Base-by-base conservation (phyloP, 257 asterid genomes). In the Prunella vulgaris region DNA sequence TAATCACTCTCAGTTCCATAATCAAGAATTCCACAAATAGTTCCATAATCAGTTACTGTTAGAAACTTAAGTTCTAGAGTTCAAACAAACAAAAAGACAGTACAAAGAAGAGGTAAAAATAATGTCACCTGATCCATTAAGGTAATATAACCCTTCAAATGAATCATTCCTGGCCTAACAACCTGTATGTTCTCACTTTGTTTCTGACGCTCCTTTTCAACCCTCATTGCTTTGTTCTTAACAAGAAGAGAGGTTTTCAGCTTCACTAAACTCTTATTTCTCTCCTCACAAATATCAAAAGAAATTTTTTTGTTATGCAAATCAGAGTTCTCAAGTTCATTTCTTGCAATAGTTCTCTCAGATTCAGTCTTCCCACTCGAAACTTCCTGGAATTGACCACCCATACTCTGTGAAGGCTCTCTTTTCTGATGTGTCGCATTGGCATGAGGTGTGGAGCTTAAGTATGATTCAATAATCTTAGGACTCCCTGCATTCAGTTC, bases 151-250 rank as follows among this genome's bases (percentile, higher is more conserved):
- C 83, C 75, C 85, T 70, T 88, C 25, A 90, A 68, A 70, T 80
- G 93, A 75, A 91, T 73, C 96, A 91, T 85, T 76, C 97, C 97
- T 51, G 90, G 79, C 83, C 87, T 79, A 64, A 81, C 27, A 59
- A 35, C 48, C 66, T 53, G 18, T 37, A 83, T 82, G 48, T 52
- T 79, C 42, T 53, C 76, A 59, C 83, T 86, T 63, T 73, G 77
- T 52, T 21, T 17, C 1, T 3, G 84, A 48, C 70, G 79, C 74
- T 21, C 53, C 68, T 17, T 57, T 69, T 79, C 87, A 54, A 74
- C 70, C 83, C 87, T 83, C 70, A 0, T 62, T 53, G 81, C 91
- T 80, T 60, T 73, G 49, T 88, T 90, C 81, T 18, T 78, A 27
- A 0, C 42, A 37, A 12, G 79, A 66, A 91, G 74, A 51, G 96